Evolutionary conservation across 192 early-diverging fungal genomes (phyloP), one percentile per base, ranked within the genome.

Genomic region (Allomyces arbusculus): DNA sequence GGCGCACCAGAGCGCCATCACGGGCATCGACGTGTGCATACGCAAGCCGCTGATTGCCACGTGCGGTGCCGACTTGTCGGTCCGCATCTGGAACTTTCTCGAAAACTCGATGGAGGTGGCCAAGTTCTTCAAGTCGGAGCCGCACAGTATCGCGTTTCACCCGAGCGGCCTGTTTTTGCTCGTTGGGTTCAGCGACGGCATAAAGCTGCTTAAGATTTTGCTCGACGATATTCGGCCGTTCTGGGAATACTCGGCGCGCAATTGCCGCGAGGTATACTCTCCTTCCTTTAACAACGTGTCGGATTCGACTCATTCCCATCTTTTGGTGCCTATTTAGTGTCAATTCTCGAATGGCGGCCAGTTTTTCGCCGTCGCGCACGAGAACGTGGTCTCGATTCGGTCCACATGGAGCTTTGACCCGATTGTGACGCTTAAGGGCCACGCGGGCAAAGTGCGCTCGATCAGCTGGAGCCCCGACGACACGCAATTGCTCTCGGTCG

Each of bases 71-170:
- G 82, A 84, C 67, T 69, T 73, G 66, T 78, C 82, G 0, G 69
- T 84, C 23, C 65, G 82, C 8, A 76, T 84, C 44, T 84, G 82
- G 82, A 84, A 84, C 65, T 82, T 79, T 70, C n/a, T 74, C n/a
- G 82, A 84, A 22, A 82, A 82, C 65, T 67, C 69, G 9, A 63
- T 80, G 23, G 80, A 80, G 67, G 76, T 82, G 12, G 61, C 75
- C 58, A 82, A 80, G 63, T 72, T 66, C 20, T 84, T 78, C 63
- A 69, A 75, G 23, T 75, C 78, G 23, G 78, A 80, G 43, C 77
- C 82, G 23, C 43, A 62, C 62, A 78, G 78, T 58, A 75, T 84
- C 24, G 72, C 82, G 11, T 45, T 84, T 10, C 82, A 84, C 68
- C 82, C 82, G 1, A 74, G 70, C 40, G 82, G 82, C 24, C 69